Evolutionary conservation across 169 alveolate genomes (phyloP), one percentile per base, ranked within the genome.

Genomic region (Pseudocohnilembus persalinus): DNA sequence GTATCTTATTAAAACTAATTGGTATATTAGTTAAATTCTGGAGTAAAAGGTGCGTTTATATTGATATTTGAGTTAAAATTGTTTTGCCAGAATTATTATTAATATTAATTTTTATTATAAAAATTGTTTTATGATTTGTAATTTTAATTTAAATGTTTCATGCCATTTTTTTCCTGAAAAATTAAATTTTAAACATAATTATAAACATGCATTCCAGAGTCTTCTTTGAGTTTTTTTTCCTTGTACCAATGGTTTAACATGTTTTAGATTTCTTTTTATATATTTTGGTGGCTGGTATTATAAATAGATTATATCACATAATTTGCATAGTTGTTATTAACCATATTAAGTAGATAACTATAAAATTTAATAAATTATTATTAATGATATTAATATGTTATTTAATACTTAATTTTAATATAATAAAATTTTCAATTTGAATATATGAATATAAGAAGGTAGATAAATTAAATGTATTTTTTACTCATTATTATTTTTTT

Each of bases 261-360:
- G 15, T 77, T 26, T 15, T 77, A 27, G 0, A 77, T 77, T 77
- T 77, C 34, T 33, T 33, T 77, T 29, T 77, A 24, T 24, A 33
- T 72, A 31, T 32, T 33, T 31, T 11, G 6, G 26, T 27, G 28
- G 6, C 35, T 33, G 1, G n/a, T 33, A 33, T 77, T 68, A 33
- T 33, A 77, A n/a, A 77, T 77, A 15, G 33, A 28, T 77, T 77
- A 33, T 4, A 77, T 72, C 0, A 77, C 82, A 34, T 77, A 77
- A 33, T 77, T 77, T 0, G 82, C 82, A 77, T 77, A 77, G 16
- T 77, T 1, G n/a, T 77, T 68, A 77, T 77, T 77, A 0, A 77
- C 82, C 82, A 77, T 77, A 34, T 77, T 77, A 31, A 77, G 31
- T 27, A 77, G n/a, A 77, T 63, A n/a, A 34, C 82, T 77, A 27